Evolutionary conservation across 345 rosid species (phyloP).

Genomic region (Murraya paniculata): DNA sequence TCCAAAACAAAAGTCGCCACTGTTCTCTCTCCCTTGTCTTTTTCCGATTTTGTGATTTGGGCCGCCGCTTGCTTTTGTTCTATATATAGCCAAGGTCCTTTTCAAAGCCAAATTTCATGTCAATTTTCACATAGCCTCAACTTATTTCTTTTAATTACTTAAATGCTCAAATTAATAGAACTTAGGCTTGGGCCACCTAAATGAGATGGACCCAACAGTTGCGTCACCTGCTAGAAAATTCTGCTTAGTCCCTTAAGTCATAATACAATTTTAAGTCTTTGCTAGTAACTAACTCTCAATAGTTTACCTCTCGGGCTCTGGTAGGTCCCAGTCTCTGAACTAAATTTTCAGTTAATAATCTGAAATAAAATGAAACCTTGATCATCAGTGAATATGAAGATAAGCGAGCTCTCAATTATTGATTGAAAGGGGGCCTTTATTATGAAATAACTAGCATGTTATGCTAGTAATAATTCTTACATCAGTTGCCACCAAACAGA

Average conservation of each 20-base stretch:
- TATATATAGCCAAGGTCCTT: too few species aligned
- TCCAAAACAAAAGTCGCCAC: too few species aligned
- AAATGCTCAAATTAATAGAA: too few species aligned
- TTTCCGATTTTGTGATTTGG: too few species aligned
- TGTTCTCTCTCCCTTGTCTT: too few species aligned
- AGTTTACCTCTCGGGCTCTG: conserved; percentile 76
- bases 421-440: conserved; percentile 3
- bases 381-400: conserved; percentile 4
- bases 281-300: conserved; percentile 9
- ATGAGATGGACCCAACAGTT: too few species aligned
- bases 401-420: neutral
- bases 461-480: neutral
- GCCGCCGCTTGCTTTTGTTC: too few species aligned
- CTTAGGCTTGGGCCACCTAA: too few species aligned
- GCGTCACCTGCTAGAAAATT: conserved; percentile 60
- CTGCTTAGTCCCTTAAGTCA: conserved; percentile 13
- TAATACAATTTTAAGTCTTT: conserved; percentile 1
- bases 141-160: too few species aligned
- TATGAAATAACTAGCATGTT: too few species aligned
- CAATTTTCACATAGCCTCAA: too few species aligned
- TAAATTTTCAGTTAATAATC: conserved; percentile 80
- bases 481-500: neutral
- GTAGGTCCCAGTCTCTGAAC: conserved; percentile 90
- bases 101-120: too few species aligned
- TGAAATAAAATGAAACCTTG: conserved; percentile 31